Evolutionary conservation across 176 grass and related monocot species (phyloP), one percentile per base, ranked within the genome.

Genomic region (Ampelocalamus luodianensis): DNA sequence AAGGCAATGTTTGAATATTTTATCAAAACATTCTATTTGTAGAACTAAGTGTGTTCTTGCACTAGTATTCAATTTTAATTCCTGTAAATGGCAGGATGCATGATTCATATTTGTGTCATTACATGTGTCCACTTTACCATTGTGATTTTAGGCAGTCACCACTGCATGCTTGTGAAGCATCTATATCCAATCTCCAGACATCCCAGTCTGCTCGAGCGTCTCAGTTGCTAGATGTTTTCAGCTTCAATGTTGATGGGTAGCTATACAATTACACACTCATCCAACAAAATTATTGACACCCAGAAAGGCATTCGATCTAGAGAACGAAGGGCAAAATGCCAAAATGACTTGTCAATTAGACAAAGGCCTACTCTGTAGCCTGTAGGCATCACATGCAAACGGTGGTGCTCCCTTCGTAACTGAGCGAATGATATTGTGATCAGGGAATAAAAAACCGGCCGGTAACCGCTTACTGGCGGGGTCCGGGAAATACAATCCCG

Each of bases 211-310:
- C 62, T 23, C 36, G 37, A 38, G 77, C 9, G 13, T 71, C 5
- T 64, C 1, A 40, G 4, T 65, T 56, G 5, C 1, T 45, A 80
- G 32, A 16, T 58, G 9, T 26, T 77, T 38, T 81, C 39, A 5
- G 27, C 72, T 74, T 64, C 69, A 74, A 50, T 18, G 13, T 70
- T 81, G 15, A 76, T 67, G 10, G 24, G 43, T 80, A 22, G 3
- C 32, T 26, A 72, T 83, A 65, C n/a, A 82, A 67, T 17, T 29
- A 45, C 20, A 62, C 12, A 11, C 48, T 37, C 34, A 27, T 69
- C 12, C 4, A 59, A 50, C 4, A 18, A 37, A 89, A 61, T 11
- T 45, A 44, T 72, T 54, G 5, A 54, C 26, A 65, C 56, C 18
- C 48, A 72, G 16, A 55, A 79, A 23, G 1, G 4, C 51, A 55